Conservation (phyloP, 2,329 filamentous ascomycete genomes). For the Colletotrichum orbiculare region DNA sequence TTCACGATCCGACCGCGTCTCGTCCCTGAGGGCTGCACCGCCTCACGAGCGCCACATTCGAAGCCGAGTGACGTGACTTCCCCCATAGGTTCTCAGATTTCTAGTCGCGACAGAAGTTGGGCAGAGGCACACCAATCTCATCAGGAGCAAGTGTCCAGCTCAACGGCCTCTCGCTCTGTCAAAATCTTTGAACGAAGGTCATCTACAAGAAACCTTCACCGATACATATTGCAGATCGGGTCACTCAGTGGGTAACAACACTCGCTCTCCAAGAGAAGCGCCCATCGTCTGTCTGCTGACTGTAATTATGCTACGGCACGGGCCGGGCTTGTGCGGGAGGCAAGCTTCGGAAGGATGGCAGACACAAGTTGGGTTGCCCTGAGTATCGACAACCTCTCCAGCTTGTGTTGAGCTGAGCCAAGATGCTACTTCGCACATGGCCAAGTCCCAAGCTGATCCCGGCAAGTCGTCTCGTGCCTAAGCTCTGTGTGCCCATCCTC, state of each 20-base stretch:
- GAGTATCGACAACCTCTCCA: too few species aligned
- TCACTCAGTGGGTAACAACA: background rate
- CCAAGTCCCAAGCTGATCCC: too few species aligned
- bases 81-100: background rate
- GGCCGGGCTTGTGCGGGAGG: constrained; percentile 24
- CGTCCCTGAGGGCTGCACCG: constrained; percentile 3
- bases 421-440: too few species aligned
- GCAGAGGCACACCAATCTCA: background rate
- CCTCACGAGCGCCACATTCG: constrained; percentile 11
- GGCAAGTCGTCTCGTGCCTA: too few species aligned
- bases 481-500: too few species aligned
- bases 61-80: background rate
- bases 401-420: constrained; percentile 9
- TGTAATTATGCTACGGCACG: constrained; percentile 22
- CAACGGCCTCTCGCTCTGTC: too few species aligned
- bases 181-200: too few species aligned
- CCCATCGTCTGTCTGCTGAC: constrained; percentile 5
- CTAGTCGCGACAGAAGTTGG: background rate
- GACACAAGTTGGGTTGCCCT: background rate
- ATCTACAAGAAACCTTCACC: too few species aligned
- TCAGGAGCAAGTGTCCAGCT: too few species aligned
- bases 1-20: constrained; percentile 20
- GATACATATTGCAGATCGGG: background rate
- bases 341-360: too few species aligned
- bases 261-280: background rate